A percentile compares a stretch with the other conserved stretches of the same genome.
phyloP scores from a whole-genome alignment of 169 alveolate species.

The Eimeria falciformis region DNA sequence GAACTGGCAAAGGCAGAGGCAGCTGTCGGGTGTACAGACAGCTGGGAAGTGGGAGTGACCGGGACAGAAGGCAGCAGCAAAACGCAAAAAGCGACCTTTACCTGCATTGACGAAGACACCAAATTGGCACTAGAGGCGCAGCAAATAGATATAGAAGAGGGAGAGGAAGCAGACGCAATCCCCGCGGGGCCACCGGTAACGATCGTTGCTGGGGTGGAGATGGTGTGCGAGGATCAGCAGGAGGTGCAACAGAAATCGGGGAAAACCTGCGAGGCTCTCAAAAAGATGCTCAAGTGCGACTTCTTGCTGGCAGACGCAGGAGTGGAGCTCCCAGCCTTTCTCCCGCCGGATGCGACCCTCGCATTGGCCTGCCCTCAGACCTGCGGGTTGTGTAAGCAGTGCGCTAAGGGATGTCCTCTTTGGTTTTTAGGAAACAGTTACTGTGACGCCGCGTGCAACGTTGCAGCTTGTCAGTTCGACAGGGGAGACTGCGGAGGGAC shows the following conservation, averaged over 20 bases:
- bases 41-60: constrained; percentile 68
- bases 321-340: constrained; percentile 68
- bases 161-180: constrained; percentile 35
- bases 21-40: constrained; percentile 67
- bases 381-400: constrained; percentile 83
- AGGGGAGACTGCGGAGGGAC: constrained; percentile 80
- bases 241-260: constrained; percentile 77
- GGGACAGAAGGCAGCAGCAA: constrained; percentile 32
- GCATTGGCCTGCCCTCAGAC: constrained; percentile 83
- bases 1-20: constrained; percentile 46
- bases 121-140: constrained; percentile 29
- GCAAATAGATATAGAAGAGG: constrained; percentile 13
- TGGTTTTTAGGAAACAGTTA: constrained; percentile 82
- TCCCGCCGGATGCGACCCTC: constrained; percentile 81
- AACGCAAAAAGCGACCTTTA: constrained; percentile 37
- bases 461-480: constrained; percentile 82
- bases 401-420: constrained; percentile 83
- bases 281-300: constrained; percentile 74
- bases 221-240: constrained; percentile 72
- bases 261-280: constrained; percentile 74
- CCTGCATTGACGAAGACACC: constrained; percentile 59
- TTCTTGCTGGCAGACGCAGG: constrained; percentile 77
- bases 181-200: constrained; percentile 52
- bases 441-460: constrained; percentile 83
- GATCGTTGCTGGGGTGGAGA: constrained; percentile 47